phyloP scores from a whole-genome alignment of 768 basidiomycete species.

The Fibroporia radiculosa region DNA sequence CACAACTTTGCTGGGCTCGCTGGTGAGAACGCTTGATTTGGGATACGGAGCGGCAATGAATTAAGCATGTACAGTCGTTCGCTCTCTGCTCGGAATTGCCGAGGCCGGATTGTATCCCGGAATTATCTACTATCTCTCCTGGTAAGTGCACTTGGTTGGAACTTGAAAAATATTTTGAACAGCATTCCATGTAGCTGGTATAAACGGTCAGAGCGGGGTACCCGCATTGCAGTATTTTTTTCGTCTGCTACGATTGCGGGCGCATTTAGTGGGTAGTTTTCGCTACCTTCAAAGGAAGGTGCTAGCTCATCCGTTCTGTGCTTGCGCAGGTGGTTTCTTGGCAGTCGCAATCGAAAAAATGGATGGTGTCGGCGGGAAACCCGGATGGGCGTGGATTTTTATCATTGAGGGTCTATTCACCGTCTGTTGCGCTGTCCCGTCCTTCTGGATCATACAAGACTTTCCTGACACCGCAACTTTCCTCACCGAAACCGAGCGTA shows the following conservation, averaged over 20 bases:
- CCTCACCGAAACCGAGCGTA: conserved; percentile 55
- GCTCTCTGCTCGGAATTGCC: conserved; percentile 49
- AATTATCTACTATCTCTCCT: conserved; percentile 55
- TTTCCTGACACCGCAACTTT: conserved; percentile 74
- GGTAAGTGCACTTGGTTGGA: conserved; percentile 23
- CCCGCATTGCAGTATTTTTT: conserved; percentile 69
- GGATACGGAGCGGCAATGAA: not conserved
- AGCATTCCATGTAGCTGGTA: conserved; percentile 61
- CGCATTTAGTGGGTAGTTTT: conserved; percentile 47
- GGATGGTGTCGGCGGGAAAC: conserved; percentile 56
- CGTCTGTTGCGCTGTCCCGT: conserved; percentile 45
- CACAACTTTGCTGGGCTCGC: conserved; percentile 52
- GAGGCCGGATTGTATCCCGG: conserved; percentile 48
- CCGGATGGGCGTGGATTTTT: conserved; percentile 67
- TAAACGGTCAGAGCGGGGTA: conserved; percentile 65
- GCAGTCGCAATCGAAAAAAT: conserved; percentile 64
- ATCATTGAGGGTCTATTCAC: conserved; percentile 71
- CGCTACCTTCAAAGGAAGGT: too few relatives aligned
- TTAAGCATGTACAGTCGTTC: conserved; percentile 34
- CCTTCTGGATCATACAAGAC: conserved; percentile 71
- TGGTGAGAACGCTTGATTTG: conserved; percentile 30
- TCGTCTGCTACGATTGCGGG: conserved; percentile 74
- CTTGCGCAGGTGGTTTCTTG: conserved; percentile 45
- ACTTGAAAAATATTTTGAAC: not conserved
- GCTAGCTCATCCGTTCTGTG: not conserved